Conservation (phyloP, 1,139 yeast species). For the Blastobotrys raffinosifermentans region DNA sequence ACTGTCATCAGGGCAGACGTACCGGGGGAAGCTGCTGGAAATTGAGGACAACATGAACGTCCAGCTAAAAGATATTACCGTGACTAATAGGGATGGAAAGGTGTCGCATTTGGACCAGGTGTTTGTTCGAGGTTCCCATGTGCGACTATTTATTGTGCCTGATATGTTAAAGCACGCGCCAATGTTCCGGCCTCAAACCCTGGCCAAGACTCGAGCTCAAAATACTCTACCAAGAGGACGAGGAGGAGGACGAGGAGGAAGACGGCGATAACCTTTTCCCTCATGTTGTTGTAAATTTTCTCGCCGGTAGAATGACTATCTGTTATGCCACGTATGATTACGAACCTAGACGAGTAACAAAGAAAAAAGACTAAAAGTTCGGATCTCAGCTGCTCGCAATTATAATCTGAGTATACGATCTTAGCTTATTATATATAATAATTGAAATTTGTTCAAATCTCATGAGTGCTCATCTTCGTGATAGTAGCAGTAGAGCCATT, state of each 20-base stretch:
- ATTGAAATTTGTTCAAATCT: too few species aligned
- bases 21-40: constrained; percentile 78
- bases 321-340: background rate
- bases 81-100: constrained; percentile 70
- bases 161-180: constrained; percentile 82
- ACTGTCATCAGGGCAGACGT: constrained; percentile 77
- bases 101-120: constrained; percentile 78
- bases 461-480: too few species aligned
- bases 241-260: constrained; percentile 21
- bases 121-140: constrained; percentile 86
- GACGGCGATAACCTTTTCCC: too few species aligned
- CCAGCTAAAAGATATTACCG: constrained; percentile 74
- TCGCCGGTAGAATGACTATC: constrained; percentile 1
- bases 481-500: too few species aligned
- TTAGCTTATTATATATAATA: too few species aligned
- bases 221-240: constrained; percentile 19
- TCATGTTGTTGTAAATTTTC: too few species aligned
- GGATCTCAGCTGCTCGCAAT: too few species aligned
- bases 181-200: constrained; percentile 50
- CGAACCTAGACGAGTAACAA: background rate
- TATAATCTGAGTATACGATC: too few species aligned
- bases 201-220: constrained; percentile 26
- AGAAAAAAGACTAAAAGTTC: background rate
- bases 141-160: constrained; percentile 79
- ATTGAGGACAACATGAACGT: constrained; percentile 90